Evolutionary conservation across 306 rosid genomes (phyloP).

Genomic region (Ormosia emarginata): DNA sequence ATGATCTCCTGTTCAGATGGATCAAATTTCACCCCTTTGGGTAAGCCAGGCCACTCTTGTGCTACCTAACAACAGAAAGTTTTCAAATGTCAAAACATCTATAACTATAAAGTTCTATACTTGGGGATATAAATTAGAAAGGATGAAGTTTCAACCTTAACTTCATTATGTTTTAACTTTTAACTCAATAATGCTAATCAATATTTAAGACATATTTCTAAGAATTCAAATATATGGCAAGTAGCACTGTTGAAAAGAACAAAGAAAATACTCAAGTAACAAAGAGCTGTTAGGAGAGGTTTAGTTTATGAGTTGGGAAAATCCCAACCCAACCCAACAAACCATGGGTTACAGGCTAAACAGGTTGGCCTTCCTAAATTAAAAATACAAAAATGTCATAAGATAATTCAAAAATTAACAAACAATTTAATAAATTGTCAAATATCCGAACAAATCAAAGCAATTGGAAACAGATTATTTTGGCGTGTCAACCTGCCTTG

Average conservation of each 20-base stretch:
- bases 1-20: conserved; percentile 85
- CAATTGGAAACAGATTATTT: not conserved
- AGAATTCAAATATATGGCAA: not conserved
- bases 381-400: not conserved
- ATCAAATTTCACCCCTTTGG: conserved; percentile 89
- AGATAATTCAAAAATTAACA: not conserved
- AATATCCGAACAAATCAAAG: not conserved
- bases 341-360: not conserved
- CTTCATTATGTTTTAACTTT: not conserved
- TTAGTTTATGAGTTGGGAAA: not conserved
- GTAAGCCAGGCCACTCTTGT: conserved; percentile 89
- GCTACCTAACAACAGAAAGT: conserved; percentile 49
- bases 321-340: not conserved
- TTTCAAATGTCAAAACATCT: not conserved
- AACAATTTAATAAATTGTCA: not conserved
- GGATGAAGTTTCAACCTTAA: conserved; percentile 7
- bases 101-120: conserved; percentile 4
- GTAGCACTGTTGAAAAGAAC: not conserved
- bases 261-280: not conserved
- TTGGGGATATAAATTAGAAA: not conserved
- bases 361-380: not conserved
- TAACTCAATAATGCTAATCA: not conserved
- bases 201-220: not conserved
- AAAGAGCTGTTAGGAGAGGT: not conserved
- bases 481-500: not conserved